Base-by-base conservation (phyloP, 306 rosid species). In the Fagus sylvatica region DNA sequence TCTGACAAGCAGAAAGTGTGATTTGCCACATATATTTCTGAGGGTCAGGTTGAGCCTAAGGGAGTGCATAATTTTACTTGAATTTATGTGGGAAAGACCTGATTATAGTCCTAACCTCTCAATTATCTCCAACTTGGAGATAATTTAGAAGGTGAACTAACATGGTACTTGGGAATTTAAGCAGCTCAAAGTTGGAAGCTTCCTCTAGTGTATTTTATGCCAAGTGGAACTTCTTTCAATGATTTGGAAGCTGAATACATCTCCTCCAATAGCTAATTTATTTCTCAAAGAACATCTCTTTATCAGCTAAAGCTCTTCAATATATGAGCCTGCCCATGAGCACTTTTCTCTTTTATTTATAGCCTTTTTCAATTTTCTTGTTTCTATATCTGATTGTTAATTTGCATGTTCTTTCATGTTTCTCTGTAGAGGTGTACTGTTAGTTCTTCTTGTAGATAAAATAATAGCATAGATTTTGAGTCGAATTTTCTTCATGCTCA, bases 371-470 rank as follows among this genome's bases (percentile, higher is more conserved):
- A 56, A 28, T 61, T 60, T 53, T 28, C 17, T 71, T 73, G 5
- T 72, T 48, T 32, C 11, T 34, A 1, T 43, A 65, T 56, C 68
- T 16, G 73, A 67, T 70, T 79, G 51, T 57, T 54, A 57, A 64
- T 30, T 28, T 60, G 19, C 39, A 34, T 49, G 33, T 33, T 64
- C 78, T 57, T 46, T 43, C 70, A 76, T 12, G 37, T 74, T 19
- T 80, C 12, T 61, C 42, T 72, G 62, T 70, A 64, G 74, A 76
- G 57, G 16, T 19, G 10, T 80, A 32, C 69, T 34, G 12, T 72
- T 75, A 46, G 51, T 46, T 76, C 70, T 71, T 78, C 43, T 73
- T 17, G 19, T 51, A 77, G 65, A 71, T 71, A 54, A 48, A 76
- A 66, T 28, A 1, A 72, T 65, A 39, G 74, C 54, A 43, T 51